phyloP scores from a whole-genome alignment of 2,329 filamentous ascomycete genomes.

The Apiospora kogelbergensis region DNA sequence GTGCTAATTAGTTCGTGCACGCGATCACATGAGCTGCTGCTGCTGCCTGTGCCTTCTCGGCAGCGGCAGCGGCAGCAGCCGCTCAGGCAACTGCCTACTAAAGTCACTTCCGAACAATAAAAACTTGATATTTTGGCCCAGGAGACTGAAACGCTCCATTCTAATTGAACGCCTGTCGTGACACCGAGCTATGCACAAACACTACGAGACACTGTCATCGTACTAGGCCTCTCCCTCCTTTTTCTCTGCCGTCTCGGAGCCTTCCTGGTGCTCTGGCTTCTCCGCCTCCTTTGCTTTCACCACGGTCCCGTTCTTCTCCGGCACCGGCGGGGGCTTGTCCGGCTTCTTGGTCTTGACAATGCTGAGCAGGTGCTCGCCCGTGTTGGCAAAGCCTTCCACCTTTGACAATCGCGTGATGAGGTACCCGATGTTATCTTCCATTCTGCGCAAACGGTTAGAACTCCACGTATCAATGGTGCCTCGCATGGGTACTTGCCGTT shows the following conservation, averaged over 20 bases:
- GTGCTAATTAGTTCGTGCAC: not conserved
- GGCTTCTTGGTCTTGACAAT: constrained; percentile 61
- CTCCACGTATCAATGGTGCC: not conserved
- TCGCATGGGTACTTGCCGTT: constrained; percentile 56
- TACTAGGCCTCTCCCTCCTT: not conserved
- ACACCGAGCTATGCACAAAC: constrained; percentile 8
- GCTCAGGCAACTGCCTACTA: too few species aligned
- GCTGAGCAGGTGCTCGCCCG: constrained; percentile 67
- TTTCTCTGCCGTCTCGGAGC: not conserved
- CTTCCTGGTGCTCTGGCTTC: not conserved
- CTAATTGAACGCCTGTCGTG: constrained; percentile 2
- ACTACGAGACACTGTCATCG: not conserved
- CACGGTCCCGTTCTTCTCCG: constrained; percentile 16
- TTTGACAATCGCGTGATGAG: constrained; percentile 71
- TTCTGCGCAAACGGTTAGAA: constrained; percentile 45
- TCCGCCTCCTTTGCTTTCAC: constrained; percentile 7
- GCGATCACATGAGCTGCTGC: not conserved
- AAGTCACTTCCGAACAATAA: not conserved
- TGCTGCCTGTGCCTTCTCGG: not conserved
- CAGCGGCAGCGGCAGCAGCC: not conserved
- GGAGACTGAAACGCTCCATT: not conserved
- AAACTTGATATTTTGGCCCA: not conserved
- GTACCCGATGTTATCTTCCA: constrained; percentile 74
- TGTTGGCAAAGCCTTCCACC: constrained; percentile 75
- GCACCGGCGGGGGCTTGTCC: constrained; percentile 15